Base-by-base conservation (phyloP, 345 rosid species). In the Lepidium didymum region DNA sequence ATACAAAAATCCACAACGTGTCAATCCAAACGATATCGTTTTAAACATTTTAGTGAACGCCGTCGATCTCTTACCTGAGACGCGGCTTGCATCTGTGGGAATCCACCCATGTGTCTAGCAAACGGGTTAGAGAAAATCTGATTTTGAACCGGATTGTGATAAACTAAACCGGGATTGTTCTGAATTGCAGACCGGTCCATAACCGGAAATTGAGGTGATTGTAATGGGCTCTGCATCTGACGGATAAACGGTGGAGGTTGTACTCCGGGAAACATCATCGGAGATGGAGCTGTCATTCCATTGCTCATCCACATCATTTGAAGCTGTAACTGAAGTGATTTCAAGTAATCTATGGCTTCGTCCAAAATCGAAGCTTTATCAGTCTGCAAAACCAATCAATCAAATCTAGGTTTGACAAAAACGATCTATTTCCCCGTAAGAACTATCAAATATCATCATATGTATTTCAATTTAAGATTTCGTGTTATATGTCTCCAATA, bases 231-330 rank as follows among this genome's bases (percentile, higher is more conserved):
- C 33, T 82, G 81, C 78, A 82, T 79, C 46, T 77, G 82, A 68
- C 80, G 72, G 68, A 86, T 69, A 36, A 81, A 85, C 27, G 42
- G 63, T 3, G 62, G 57, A 40, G 79, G 86, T 50, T 86, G 98
- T 15, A 85, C 69, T 51, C 96, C 93, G 8, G 89, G 87, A 74
- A 87, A 90, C 93, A 92, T 85, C 86, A 85, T 73, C 7, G 92
- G 96, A 67, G 73, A 34, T 40, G 43, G 5, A 2, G 34, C 51
- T 42, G 82, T 85, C 93, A 87, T 88, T 79, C 92, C 82, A 75
- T 78, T 81, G 27, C 98, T 93, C 90, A 90, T 85, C 87, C 96
- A 90, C 93, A 90, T 88, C 61, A 90, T 77, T 91, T 92, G 98
- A 43, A 92, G 86, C 75, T 92, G 98, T 74, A 86, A 72, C 73